Base-by-base conservation (phyloP, 306 rosid species). In the Quercus parvula region DNA sequence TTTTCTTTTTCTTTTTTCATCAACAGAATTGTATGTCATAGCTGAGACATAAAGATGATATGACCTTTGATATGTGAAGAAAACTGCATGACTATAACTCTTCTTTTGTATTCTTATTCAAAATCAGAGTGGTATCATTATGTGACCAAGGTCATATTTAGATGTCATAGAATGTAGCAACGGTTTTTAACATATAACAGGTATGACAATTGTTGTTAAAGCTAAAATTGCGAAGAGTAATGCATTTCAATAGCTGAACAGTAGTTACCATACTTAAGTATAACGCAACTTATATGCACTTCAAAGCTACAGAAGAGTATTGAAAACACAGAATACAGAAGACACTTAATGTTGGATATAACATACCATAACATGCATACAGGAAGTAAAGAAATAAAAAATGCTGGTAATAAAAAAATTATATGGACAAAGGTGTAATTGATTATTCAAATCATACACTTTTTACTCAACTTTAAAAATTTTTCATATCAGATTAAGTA, bases 251-350 rank as follows among this genome's bases (percentile, higher is more conserved):
- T 14, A 35, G 72, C 46, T 38, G 10, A 20, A 33, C 15, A 35
- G 51, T 14, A 19, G 3, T 67, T n/a, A 35, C 7, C 6, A 28
- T 14, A 28, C 41, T 7, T 17, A 64, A 30, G 19, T 30, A 78
- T 41, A 59, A 75, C 69, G 28, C 69, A 58, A 62, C 18, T 69
- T 44, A 35, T 69, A 2, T 6, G 33, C 57, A 38, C n/a, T 15
- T 77, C 52, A 71, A 68, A 57, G 73, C 63, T 64, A 56, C 69
- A 71, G 57, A 80, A 74, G 54, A 56, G 56, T 54, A 70, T 59
- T 20, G 18, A 74, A 79, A 74, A 71, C 13, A 10, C 78, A 22
- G 15, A 27, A 27, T 58, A 18, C 38, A 3, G 41, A 56, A 49
- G 28, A 70, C 2, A 30, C 30, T 58, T 17, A 41, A 70, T 44